Percentiles rank a stretch among this genome's conserved stretches.
These are phyloP conservation scores for Penicillium diatomitis DNA, from an alignment of 495 filamentous ascomycete species.

Conservation along the genomic window DNA sequence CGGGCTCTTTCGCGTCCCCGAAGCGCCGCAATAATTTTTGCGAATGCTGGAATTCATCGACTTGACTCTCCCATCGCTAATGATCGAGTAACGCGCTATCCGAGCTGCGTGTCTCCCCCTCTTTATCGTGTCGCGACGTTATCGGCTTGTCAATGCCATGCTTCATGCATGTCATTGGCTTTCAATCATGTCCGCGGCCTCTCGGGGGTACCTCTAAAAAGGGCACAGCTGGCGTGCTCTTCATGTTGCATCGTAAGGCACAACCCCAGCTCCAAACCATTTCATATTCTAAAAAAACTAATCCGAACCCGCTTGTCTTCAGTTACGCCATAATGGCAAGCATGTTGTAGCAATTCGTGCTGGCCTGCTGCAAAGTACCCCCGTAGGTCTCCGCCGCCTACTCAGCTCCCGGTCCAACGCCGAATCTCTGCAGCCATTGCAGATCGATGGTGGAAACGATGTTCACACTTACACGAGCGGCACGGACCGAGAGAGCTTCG, in stretches of 20 bases:
- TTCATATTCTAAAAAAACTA: too few species aligned
- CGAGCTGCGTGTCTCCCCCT: background rate
- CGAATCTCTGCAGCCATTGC: background rate
- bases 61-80: too few species aligned
- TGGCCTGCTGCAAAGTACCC: conserved; percentile 1
- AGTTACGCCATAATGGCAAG: conserved; percentile 1
- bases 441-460: too few species aligned
- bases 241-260: conserved; percentile 20
- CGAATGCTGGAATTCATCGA: background rate
- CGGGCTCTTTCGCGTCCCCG: conserved; percentile 19
- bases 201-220: conserved; percentile 33
- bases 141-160: conserved; percentile 18
- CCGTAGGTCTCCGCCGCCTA: conserved; percentile 1
- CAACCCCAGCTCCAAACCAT: background rate
- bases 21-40: conserved; percentile 3
- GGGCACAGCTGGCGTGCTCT: conserved; percentile 19
- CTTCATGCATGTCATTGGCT: conserved; percentile 45
- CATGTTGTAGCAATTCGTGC: background rate
- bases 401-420: background rate
- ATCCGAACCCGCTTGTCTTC: background rate
- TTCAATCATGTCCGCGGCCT: conserved; percentile 34
- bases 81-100: too few species aligned
- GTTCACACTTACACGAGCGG: background rate
- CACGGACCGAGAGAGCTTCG: background rate
- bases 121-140: conserved; percentile 7